Evolutionary conservation across 176 grass and related monocot genomes (phyloP).

Genomic region (Aegilops bicornis): DNA sequence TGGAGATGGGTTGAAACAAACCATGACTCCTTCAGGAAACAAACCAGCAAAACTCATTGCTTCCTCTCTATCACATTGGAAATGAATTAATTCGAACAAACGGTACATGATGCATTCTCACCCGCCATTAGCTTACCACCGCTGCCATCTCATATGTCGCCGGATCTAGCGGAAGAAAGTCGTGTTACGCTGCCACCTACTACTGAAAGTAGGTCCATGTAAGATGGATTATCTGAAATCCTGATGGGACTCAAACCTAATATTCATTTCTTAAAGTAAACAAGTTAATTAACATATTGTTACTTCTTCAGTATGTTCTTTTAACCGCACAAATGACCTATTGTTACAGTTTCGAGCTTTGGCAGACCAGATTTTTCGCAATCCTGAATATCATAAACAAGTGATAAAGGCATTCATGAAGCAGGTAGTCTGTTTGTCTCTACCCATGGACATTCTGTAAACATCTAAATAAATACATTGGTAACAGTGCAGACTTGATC

Average conservation of each 20-base stretch:
- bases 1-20: too few species aligned
- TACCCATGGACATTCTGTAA: neutral
- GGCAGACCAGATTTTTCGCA: constrained; percentile 89
- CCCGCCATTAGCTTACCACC: too few species aligned
- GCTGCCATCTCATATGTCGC: too few species aligned
- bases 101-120: too few species aligned
- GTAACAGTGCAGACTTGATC: too few species aligned
- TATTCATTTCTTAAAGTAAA: constrained; percentile 6
- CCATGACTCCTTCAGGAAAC: too few species aligned
- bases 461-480: neutral
- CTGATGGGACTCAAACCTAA: neutral
- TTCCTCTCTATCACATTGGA: too few species aligned
- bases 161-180: too few species aligned
- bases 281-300: neutral
- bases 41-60: too few species aligned
- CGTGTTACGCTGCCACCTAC: neutral
- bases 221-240: neutral
- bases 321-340: neutral
- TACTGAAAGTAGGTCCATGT: neutral
- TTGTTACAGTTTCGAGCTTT: constrained; percentile 86
- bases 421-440: constrained; percentile 40
- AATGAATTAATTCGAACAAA: too few species aligned
- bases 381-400: constrained; percentile 13
- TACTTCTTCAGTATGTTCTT: constrained; percentile 7
- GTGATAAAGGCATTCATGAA: constrained; percentile 76